A percentile compares a stretch with the other conserved stretches of the same genome.
These are phyloP conservation scores for Aspergillus brunneoviolaceus DNA, from an alignment of 2,329 filamentous ascomycete species.

Conservation along the genomic window DNA sequence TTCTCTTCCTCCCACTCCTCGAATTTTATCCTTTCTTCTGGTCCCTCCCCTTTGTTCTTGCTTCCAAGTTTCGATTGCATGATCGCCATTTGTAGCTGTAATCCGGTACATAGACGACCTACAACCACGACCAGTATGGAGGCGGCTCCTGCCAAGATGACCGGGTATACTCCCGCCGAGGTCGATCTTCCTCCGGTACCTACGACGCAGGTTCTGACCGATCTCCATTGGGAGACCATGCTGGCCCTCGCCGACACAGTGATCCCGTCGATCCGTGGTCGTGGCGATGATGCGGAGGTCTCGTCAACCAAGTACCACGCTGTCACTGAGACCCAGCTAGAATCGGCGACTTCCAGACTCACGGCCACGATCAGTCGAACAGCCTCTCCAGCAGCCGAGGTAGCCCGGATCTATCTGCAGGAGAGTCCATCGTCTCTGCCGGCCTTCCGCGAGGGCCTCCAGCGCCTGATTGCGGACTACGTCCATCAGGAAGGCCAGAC, in stretches of 20 bases:
- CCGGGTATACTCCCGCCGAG: slow-evolving; percentile 29
- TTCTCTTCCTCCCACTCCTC: no score
- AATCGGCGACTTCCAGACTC: slow-evolving; percentile 35
- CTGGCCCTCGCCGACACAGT: slow-evolving; percentile 58
- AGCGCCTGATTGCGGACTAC: slow-evolving; percentile 49
- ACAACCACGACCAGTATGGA: not conserved
- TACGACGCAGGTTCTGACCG: slow-evolving; percentile 51
- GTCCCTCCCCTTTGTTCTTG: no score
- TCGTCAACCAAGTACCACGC: slow-evolving; percentile 33
- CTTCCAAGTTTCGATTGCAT: no score
- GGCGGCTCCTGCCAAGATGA: not conserved
- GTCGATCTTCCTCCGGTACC: slow-evolving; percentile 49
- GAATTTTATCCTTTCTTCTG: no score
- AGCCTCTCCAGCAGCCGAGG: slow-evolving; percentile 31
- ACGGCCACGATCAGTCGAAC: slow-evolving; percentile 21
- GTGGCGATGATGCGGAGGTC: slow-evolving; percentile 32
- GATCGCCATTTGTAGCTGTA: no score
- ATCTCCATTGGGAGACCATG: slow-evolving; percentile 59
- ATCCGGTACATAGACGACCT: no score
- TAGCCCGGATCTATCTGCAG: slow-evolving; percentile 48
- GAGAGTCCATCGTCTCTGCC: slow-evolving; percentile 51
- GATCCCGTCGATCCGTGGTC: slow-evolving; percentile 52
- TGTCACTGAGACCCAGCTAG: slow-evolving; percentile 43
- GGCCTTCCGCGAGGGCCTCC: slow-evolving; percentile 50
- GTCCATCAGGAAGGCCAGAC: slow-evolving; percentile 51